Conservation (phyloP, 163 green algal species). For the Scenedesmus sp. region DNA sequence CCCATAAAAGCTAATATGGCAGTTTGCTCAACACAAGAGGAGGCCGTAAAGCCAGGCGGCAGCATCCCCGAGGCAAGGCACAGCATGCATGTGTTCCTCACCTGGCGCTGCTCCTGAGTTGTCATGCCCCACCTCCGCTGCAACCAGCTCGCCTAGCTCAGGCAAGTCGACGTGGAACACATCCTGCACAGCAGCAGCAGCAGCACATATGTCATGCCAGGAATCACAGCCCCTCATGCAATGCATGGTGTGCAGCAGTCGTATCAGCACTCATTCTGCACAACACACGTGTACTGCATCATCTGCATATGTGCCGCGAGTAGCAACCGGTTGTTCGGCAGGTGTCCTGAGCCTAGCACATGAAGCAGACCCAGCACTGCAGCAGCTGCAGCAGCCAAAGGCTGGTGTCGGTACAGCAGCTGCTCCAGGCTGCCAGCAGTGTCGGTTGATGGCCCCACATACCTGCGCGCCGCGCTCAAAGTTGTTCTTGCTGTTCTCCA, state of each 20-base stretch:
- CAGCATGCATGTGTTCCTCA: background rate
- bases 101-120: slow-evolving; percentile 64
- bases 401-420: background rate
- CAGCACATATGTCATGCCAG: too few species aligned
- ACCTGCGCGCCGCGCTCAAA: slow-evolving; percentile 36
- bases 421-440: background rate
- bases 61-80: background rate
- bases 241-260: background rate
- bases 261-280: too few species aligned
- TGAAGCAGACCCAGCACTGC: slow-evolving; percentile 66
- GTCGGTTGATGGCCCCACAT: background rate
- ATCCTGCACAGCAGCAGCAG: slow-evolving; percentile 53
- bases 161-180: slow-evolving; percentile 66
- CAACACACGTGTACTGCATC: too few species aligned
- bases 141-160: slow-evolving; percentile 63
- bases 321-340: too few species aligned
- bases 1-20: too few species aligned
- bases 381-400: background rate
- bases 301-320: too few species aligned
- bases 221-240: too few species aligned
- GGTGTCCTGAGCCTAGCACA: too few species aligned
- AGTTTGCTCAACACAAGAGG: background rate
- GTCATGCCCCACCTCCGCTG: slow-evolving; percentile 74
- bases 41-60: background rate
- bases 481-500: slow-evolving; percentile 72